Base-by-base conservation (phyloP, 495 filamentous ascomycete genomes). In the Aspergillus baeticus region DNA sequence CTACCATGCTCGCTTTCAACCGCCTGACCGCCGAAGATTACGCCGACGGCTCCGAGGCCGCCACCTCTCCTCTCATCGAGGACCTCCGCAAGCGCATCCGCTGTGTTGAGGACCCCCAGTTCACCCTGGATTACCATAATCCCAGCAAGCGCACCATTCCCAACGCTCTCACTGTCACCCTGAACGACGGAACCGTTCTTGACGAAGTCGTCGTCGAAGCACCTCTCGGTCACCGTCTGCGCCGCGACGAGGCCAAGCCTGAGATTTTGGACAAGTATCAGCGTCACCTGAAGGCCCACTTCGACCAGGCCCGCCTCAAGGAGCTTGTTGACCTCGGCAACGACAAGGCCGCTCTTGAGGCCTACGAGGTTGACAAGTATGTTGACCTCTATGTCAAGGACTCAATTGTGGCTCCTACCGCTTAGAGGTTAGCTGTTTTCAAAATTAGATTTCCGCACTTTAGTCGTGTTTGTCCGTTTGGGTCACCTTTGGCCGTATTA, bases 201-300 rank as follows among this genome's bases (percentile, higher is more conserved):
- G 85, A 92, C 14, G 94, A 98, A 74, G 84, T 93, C 35, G 86
- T 89, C n/a, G 87, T 98, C 31, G 92, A 98, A 77, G 94, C 95
- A 34, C 94, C 94, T 34, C 82, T 98, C 46, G 94, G 94, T 54
- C 94, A 98, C 78, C 88, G 86, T 59, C 80, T 95, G 62, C 83
- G 94, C 56, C 86, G 94, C 64, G 90, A 94, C 67, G 94, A 98
- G 81, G 94, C 95, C 59, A 98, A 98, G 81, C 94, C 94, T 38
- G 87, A 96, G 69, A 95, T 98, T 55, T 70, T 97, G 56, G 84
- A 83, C 62, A 98, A 98, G 81, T 98, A 94, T 75, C 87, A 91
- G 84, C 84, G 90, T 64, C 95, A 98, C 75, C 73, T 97, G 20
- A 82, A 83, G 64, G 87, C 88, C 14, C 92, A 96, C 77, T 96